These are phyloP conservation scores for Cubamyces lactineus DNA, from an alignment of 768 basidiomycete species.

Conservation along the genomic window DNA sequence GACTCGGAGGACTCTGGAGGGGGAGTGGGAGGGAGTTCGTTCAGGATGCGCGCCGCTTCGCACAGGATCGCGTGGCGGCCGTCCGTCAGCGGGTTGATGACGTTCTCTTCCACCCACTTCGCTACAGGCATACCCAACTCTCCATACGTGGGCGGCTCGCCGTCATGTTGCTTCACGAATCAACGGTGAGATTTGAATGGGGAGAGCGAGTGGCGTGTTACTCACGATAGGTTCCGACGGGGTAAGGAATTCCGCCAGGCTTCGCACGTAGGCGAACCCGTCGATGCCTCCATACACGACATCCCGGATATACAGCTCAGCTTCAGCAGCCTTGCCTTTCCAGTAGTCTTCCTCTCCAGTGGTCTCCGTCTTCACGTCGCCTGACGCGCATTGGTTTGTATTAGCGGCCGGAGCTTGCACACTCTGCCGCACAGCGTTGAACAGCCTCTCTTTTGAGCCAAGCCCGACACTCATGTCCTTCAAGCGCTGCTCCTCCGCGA, in stretches of 20 bases:
- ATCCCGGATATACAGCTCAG: slow-evolving; percentile 68
- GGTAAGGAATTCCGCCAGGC: slow-evolving; percentile 71
- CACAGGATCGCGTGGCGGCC: slow-evolving; percentile 44
- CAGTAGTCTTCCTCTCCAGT: slow-evolving; percentile 45
- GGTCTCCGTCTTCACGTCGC: slow-evolving; percentile 26
- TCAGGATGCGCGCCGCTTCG: slow-evolving; percentile 28
- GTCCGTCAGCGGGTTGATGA: slow-evolving; percentile 45
- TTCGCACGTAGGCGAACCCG: slow-evolving; percentile 75
- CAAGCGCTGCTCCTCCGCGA: slow-evolving; percentile 30
- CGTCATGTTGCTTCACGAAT: slow-evolving; percentile 14
- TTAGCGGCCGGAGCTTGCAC: slow-evolving; percentile 21
- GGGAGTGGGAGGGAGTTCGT: slow-evolving; percentile 18
- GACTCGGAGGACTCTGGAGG: slow-evolving; percentile 5
- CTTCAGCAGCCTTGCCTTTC: slow-evolving; percentile 52
- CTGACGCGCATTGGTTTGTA: background rate
- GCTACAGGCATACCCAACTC: slow-evolving; percentile 41
- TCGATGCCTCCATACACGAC: slow-evolving; percentile 82
- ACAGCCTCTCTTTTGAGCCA: slow-evolving; percentile 36
- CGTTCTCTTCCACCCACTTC: slow-evolving; percentile 44
- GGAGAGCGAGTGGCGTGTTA: background rate
- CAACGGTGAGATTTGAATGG: no score
- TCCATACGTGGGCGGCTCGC: slow-evolving; percentile 20
- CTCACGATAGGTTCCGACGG: slow-evolving; percentile 30
- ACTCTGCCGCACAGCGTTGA: slow-evolving; percentile 28
- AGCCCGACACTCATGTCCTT: slow-evolving; percentile 26